phyloP scores from a whole-genome alignment of 2,329 filamentous ascomycete genomes.

The Didymella exigua region DNA sequence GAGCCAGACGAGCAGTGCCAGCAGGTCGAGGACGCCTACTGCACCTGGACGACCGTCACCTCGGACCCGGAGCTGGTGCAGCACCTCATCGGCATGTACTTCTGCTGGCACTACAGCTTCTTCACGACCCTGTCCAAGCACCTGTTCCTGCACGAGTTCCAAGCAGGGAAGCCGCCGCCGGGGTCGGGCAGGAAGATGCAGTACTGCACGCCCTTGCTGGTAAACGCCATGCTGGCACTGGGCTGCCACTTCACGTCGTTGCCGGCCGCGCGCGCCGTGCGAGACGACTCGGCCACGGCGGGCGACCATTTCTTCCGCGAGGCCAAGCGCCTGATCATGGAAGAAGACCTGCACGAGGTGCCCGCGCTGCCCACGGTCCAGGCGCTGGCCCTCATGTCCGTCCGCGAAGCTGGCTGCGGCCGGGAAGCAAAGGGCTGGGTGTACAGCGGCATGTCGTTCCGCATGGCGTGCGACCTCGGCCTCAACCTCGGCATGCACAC shows the following conservation, averaged over 20 bases:
- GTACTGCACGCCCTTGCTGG: constrained; percentile 87
- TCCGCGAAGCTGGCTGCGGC: constrained; percentile 91
- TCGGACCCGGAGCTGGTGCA: constrained; percentile 77
- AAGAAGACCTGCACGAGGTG: constrained; percentile 91
- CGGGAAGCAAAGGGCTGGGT: constrained; percentile 97
- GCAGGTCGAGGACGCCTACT: constrained; percentile 70
- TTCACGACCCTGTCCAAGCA: constrained; percentile 89
- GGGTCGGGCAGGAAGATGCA: constrained; percentile 60
- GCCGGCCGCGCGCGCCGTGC: constrained; percentile 71
- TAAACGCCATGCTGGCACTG: constrained; percentile 91
- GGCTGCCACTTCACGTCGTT: constrained; percentile 91
- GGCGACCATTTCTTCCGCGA: constrained; percentile 97
- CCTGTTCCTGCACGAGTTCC: constrained; percentile 85
- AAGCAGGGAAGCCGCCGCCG: constrained; percentile 67
- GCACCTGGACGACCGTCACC: constrained; percentile 88
- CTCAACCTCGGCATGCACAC: constrained; percentile 76
- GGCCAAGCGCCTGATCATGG: constrained; percentile 85
- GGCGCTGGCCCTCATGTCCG: constrained; percentile 92
- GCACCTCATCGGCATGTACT: constrained; percentile 96
- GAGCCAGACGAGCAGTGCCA: constrained; percentile 54
- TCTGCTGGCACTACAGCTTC: constrained; percentile 96
- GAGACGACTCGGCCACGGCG: constrained; percentile 80
- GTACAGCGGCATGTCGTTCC: constrained; percentile 97
- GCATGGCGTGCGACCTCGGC: constrained; percentile 94
- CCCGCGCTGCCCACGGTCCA: constrained; percentile 89